Percentiles rank a stretch among this genome's conserved stretches.
Conservation (phyloP, 768 basidiomycete species). For the Porpolomopsis calyptriformis region DNA sequence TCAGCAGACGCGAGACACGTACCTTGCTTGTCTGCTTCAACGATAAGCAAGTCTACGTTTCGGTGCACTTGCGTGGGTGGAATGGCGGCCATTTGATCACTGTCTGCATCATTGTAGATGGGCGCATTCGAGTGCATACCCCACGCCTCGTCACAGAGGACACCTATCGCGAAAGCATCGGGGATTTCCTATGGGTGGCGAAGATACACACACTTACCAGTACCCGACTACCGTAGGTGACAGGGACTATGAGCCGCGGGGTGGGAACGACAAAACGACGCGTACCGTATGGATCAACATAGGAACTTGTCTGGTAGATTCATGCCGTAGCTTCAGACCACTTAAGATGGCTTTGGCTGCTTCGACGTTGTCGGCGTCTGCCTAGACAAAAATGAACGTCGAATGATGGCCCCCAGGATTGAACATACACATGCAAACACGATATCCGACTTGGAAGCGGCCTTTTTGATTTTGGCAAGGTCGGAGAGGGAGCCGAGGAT, state of each 20-base stretch:
- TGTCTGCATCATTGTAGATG: slow-evolving; percentile 41
- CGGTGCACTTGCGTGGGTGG: slow-evolving; percentile 38
- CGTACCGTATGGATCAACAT: slow-evolving; percentile 55
- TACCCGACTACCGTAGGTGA: slow-evolving; percentile 34
- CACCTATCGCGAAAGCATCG: slow-evolving; percentile 17
- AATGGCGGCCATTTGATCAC: slow-evolving; percentile 33
- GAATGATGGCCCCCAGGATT: background rate
- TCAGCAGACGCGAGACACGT: background rate
- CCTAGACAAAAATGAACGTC: background rate
- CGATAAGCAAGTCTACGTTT: slow-evolving; percentile 36
- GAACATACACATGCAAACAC: slow-evolving; percentile 32
- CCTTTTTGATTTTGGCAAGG: slow-evolving; percentile 24
- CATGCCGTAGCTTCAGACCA: slow-evolving; percentile 40
- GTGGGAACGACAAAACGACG: background rate
- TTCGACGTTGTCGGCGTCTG: slow-evolving; percentile 30
- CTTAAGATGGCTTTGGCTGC: slow-evolving; percentile 37
- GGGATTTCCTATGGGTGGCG: background rate
- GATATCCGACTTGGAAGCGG: slow-evolving; percentile 35
- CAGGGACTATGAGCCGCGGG: background rate
- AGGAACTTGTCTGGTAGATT: slow-evolving; percentile 31
- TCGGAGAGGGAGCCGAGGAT: slow-evolving; percentile 34
- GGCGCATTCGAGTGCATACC: slow-evolving; percentile 29
- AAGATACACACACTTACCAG: slow-evolving; percentile 25
- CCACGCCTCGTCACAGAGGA: slow-evolving; percentile 31
- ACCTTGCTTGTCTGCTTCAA: slow-evolving; percentile 41